Conservation (phyloP, 2,329 filamentous ascomycete species). For the Aspergillus nomiae region DNA sequence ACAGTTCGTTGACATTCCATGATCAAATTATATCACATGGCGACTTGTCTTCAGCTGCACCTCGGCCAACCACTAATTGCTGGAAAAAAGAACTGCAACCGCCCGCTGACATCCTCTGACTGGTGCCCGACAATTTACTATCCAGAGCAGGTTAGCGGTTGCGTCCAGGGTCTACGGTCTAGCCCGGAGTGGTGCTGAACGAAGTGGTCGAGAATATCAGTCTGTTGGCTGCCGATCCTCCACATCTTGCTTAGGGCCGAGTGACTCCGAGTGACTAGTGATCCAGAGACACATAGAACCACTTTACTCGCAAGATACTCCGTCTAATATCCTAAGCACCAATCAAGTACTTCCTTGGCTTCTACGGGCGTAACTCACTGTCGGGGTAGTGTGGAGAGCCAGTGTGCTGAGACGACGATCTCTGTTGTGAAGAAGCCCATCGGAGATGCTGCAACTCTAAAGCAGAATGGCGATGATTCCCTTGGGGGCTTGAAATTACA, state of each 20-base stretch:
- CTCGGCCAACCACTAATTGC: background rate
- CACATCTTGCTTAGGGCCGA: background rate
- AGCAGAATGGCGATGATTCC: background rate
- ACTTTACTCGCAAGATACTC: background rate
- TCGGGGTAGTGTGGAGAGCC: background rate
- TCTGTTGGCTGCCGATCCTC: background rate
- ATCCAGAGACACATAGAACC: background rate
- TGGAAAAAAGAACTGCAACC: background rate
- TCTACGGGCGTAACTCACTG: background rate
- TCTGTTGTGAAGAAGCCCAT: background rate
- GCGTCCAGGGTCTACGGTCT: background rate
- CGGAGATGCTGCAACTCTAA: background rate
- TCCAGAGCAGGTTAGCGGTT: background rate
- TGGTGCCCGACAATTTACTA: background rate
- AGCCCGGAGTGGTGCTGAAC: background rate
- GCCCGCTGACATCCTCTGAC: background rate
- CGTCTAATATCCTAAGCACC: background rate
- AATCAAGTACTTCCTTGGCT: background rate
- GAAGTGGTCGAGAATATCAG: background rate
- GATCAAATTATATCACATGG: background rate
- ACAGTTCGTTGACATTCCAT: background rate
- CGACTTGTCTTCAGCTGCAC: background rate
- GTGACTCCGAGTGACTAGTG: background rate
- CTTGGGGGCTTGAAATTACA: background rate
- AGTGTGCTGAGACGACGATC: background rate